phyloP scores from a whole-genome alignment of 306 rosid genomes.

The Psophocarpus tetragonolobus region DNA sequence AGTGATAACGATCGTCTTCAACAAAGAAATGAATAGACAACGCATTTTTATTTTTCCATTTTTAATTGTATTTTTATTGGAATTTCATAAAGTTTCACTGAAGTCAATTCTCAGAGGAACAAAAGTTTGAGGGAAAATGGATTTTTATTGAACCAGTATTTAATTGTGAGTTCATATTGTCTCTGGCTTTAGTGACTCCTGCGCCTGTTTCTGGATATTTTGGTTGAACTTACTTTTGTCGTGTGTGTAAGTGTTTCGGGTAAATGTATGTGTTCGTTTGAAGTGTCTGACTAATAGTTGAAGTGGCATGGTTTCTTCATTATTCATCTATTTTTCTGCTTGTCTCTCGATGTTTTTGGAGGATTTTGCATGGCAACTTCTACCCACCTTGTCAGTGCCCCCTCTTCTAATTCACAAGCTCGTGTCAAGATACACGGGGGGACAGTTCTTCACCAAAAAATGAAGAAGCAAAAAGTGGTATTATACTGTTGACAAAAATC shows the following conservation, averaged over 20 bases:
- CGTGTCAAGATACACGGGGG: too few species aligned
- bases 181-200: background rate
- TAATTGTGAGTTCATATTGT: background rate
- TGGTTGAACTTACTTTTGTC: background rate
- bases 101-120: background rate
- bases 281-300: background rate
- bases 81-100: background rate
- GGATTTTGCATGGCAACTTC: background rate
- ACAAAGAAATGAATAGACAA: background rate
- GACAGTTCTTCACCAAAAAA: too few species aligned
- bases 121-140: background rate
- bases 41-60: background rate
- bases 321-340: background rate
- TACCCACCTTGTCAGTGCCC: background rate
- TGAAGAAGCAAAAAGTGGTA: too few species aligned
- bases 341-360: background rate
- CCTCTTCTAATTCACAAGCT: background rate
- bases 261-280: background rate
- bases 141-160: background rate
- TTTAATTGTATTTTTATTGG: background rate
- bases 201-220: slow-evolving; percentile 9
- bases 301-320: background rate
- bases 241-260: background rate
- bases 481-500: too few species aligned
- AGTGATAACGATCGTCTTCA: background rate